Conservation (phyloP, 148 eudicot species). For the Rhododendron mucronatum region DNA sequence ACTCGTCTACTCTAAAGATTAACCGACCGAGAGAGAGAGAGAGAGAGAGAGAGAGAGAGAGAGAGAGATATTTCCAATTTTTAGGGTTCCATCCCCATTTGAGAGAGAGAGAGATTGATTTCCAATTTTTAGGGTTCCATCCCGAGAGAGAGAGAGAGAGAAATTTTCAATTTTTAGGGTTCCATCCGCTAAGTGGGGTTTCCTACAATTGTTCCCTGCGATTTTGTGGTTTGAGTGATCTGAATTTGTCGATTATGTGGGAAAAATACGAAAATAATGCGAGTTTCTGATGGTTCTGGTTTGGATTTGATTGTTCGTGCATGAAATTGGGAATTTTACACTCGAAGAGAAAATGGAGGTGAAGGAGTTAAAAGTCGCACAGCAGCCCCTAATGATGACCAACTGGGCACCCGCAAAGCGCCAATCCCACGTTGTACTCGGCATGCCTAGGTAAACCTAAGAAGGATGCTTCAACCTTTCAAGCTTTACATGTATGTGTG, state of each 20-base stretch:
- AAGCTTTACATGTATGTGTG: not conserved
- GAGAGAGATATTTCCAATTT: not conserved
- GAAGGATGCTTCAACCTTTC: not conserved
- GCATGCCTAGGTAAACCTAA: not conserved
- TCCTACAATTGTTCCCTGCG: not conserved
- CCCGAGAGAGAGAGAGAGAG: not conserved
- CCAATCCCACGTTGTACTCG: not conserved
- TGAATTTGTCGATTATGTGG: not conserved
- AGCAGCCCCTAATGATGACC: not conserved
- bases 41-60: not conserved
- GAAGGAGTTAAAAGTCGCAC: not conserved
- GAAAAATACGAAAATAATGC: not conserved
- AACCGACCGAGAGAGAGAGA: not conserved
- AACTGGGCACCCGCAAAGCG: slow-evolving; percentile 1
- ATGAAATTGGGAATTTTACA: not conserved
- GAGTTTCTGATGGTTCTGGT: not conserved
- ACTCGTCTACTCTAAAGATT: not conserved
- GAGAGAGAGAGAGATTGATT: not conserved
- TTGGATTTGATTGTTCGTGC: not conserved
- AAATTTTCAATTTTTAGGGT: not conserved
- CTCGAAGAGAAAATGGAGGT: not conserved
- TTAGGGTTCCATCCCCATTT: not conserved
- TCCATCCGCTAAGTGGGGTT: not conserved
- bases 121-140: no score
- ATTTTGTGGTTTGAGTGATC: not conserved